Evolutionary conservation across 306 rosid genomes (phyloP).

Genomic region (Adenanthera pavonina): DNA sequence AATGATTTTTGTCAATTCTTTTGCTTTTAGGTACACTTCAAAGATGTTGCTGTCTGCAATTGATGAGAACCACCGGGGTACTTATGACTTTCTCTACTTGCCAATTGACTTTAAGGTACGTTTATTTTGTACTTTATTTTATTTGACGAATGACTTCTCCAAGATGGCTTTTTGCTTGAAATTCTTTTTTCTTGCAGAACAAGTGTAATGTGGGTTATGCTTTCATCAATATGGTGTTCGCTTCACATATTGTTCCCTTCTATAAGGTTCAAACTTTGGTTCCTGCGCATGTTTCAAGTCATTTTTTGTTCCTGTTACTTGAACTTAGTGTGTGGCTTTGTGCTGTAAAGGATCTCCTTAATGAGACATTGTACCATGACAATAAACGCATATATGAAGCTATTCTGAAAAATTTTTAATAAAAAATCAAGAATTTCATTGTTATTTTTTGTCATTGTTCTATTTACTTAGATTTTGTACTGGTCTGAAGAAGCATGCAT

Average conservation of each 20-base stretch:
- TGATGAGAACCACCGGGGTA: constrained; percentile 68
- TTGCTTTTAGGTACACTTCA: constrained; percentile 63
- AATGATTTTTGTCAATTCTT: constrained; percentile 9
- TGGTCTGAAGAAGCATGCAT: neutral
- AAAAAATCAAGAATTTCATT: neutral
- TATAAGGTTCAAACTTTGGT: constrained; percentile 56
- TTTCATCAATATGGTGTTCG: constrained; percentile 86
- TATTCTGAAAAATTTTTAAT: neutral
- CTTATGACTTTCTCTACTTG: constrained; percentile 75
- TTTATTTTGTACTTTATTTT: constrained; percentile 8
- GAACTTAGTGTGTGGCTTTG: neutral
- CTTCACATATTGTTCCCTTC: constrained; percentile 69
- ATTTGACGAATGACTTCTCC: neutral
- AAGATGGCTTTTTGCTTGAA: constrained; percentile 17
- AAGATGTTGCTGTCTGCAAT: constrained; percentile 81
- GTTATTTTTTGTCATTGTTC: neutral
- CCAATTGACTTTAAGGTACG: constrained; percentile 80
- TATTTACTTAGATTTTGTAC: neutral
- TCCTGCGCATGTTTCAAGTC: constrained; percentile 4
- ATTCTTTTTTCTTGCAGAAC: constrained; percentile 54
- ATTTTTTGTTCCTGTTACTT: constrained; percentile 8
- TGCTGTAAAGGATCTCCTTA: constrained; percentile 17
- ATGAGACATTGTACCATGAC: neutral
- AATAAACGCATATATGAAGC: neutral
- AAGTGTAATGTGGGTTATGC: constrained; percentile 90